Evolutionary conservation across 2,329 filamentous ascomycete genomes (phyloP).

Genomic region (Fusarium agapanthi): DNA sequence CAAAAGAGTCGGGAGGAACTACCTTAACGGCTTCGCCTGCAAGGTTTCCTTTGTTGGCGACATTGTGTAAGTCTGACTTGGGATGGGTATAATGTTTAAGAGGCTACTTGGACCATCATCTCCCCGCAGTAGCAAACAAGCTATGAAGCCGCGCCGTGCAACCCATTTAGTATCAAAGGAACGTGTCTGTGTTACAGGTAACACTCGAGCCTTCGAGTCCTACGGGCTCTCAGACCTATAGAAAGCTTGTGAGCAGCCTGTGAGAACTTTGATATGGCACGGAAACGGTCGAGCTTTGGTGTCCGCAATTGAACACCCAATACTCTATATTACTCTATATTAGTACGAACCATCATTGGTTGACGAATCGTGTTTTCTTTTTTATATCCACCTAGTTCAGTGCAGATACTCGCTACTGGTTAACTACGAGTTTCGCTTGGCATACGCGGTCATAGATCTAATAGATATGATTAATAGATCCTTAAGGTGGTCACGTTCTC

Average conservation of each 20-base stretch:
- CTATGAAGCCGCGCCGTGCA: not conserved
- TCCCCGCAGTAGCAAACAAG: not conserved
- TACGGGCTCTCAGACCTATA: not conserved
- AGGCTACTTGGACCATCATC: not conserved
- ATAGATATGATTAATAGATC: not conserved
- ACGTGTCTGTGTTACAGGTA: constrained; percentile 1
- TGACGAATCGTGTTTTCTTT: not conserved
- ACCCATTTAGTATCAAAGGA: not conserved
- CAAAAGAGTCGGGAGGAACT: not conserved
- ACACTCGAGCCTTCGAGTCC: not conserved
- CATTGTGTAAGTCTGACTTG: not conserved
- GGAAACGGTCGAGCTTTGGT: not conserved
- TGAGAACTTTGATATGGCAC: not conserved
- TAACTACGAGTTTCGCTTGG: not conserved
- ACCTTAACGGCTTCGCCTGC: not conserved
- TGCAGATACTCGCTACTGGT: not conserved
- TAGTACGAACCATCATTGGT: not conserved
- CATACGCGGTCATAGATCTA: not conserved
- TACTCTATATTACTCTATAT: not conserved
- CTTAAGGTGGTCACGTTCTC: constrained; percentile 1
- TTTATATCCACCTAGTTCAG: not conserved
- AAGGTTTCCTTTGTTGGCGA: not conserved
- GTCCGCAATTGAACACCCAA: not conserved
- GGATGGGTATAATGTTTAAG: not conserved
- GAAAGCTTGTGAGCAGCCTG: not conserved